phyloP scores from a whole-genome alignment of 2,329 filamentous ascomycete species.

The Clarireedia hainanense region DNA sequence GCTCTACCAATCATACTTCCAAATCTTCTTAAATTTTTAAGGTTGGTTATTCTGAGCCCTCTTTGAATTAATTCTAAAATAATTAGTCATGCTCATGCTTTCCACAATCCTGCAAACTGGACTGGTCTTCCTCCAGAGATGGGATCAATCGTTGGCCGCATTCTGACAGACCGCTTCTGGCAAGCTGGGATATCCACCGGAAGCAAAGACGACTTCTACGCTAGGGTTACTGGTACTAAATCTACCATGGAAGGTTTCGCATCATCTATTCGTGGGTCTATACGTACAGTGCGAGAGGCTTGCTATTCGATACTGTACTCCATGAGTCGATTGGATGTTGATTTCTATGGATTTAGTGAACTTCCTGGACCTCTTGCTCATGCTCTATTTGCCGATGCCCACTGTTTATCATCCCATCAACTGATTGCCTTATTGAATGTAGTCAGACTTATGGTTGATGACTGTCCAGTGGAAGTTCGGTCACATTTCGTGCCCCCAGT shows the following conservation, averaged over 20 bases:
- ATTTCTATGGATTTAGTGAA: slow-evolving; percentile 86
- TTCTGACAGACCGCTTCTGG: slow-evolving; percentile 94
- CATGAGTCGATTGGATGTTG: slow-evolving; percentile 76
- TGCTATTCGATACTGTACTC: slow-evolving; percentile 93
- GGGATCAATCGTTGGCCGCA: slow-evolving; percentile 67
- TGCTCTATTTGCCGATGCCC: slow-evolving; percentile 75
- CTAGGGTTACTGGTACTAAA: slow-evolving; percentile 81
- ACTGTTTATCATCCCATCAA: slow-evolving; percentile 82
- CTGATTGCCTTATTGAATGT: slow-evolving; percentile 89
- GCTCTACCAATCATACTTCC: slow-evolving; percentile 77
- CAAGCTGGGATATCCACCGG: slow-evolving; percentile 94
- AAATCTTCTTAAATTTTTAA: slow-evolving; percentile 75
- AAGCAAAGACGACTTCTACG: slow-evolving; percentile 94
- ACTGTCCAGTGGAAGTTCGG: slow-evolving; percentile 75
- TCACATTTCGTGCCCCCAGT: slow-evolving; percentile 78
- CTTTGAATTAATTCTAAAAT: slow-evolving; percentile 39
- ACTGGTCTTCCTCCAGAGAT: slow-evolving; percentile 66
- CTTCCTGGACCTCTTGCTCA: slow-evolving; percentile 76
- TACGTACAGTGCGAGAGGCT: slow-evolving; percentile 84
- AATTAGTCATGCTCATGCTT: slow-evolving; percentile 74
- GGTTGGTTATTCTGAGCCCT: slow-evolving; percentile 29
- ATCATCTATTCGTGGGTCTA: slow-evolving; percentile 81
- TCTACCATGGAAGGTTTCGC: slow-evolving; percentile 87
- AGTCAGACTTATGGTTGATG: slow-evolving; percentile 80
- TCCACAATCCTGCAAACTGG: slow-evolving; percentile 85